These are phyloP conservation scores for Talaromyces atroroseus DNA, from an alignment of 2,329 filamentous ascomycete genomes.

Conservation along the genomic window DNA sequence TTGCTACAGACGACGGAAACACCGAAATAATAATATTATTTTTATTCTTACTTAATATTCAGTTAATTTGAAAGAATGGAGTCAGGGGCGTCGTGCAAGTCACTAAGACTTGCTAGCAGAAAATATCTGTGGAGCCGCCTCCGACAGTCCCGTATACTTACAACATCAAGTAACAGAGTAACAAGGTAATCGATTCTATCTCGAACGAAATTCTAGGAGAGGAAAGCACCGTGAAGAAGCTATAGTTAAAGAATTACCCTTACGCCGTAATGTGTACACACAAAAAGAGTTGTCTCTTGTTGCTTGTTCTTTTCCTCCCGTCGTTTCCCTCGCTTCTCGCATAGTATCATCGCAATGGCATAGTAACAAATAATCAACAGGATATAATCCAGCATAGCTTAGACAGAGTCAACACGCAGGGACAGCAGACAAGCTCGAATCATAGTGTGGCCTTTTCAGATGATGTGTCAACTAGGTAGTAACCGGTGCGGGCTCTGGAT, in stretches of 20 bases:
- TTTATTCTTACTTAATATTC: too few species aligned
- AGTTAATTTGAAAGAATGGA: background rate
- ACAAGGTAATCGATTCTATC: too few species aligned
- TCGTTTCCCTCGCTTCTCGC: background rate
- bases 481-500: background rate
- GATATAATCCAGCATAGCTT: background rate
- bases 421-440: background rate
- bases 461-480: background rate
- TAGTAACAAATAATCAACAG: slow-evolving; percentile 1
- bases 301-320: background rate
- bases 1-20: too few species aligned
- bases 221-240: slow-evolving; percentile 6
- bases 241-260: slow-evolving; percentile 16
- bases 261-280: slow-evolving; percentile 24
- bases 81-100: background rate
- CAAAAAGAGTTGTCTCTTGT: slow-evolving; percentile 8
- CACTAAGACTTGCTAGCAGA: background rate
- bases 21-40: too few species aligned
- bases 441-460: background rate
- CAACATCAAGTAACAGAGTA: too few species aligned
- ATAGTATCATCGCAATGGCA: background rate
- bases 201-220: too few species aligned
- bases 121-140: background rate
- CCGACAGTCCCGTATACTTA: background rate
- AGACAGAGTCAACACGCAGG: background rate